Evolutionary conservation across 1,284 basidiomycete genomes (phyloP).

Genomic region (Leccinum ponderosum): DNA sequence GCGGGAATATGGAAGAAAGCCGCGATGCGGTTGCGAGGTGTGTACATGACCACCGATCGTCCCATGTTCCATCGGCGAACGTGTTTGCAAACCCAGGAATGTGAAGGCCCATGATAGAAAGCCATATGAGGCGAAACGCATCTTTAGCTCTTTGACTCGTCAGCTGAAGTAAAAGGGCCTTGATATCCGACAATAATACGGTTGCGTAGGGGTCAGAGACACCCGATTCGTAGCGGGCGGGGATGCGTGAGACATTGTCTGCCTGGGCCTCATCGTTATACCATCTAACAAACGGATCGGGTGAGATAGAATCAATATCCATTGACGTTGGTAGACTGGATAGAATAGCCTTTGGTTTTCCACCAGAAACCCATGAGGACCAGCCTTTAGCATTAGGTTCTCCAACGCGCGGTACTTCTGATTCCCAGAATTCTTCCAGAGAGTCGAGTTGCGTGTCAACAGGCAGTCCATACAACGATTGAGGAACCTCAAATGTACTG

Average conservation of each 20-base stretch:
- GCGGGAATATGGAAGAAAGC: constrained; percentile 56
- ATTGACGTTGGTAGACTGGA: constrained; percentile 16
- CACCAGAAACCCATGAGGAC: constrained; percentile 54
- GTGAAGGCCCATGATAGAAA: constrained; percentile 71
- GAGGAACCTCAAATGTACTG: constrained; percentile 59
- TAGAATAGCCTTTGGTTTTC: constrained; percentile 33
- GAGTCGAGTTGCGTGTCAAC: constrained; percentile 50
- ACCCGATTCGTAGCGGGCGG: constrained; percentile 59
- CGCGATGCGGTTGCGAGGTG: constrained; percentile 45
- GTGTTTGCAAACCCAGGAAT: constrained; percentile 61
- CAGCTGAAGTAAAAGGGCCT: constrained; percentile 65
- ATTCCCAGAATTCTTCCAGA: constrained; percentile 78
- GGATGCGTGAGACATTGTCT: constrained; percentile 47
- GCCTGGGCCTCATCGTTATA: constrained; percentile 54
- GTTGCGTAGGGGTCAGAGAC: constrained; percentile 78
- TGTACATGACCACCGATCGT: constrained; percentile 64
- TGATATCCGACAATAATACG: constrained; percentile 81
- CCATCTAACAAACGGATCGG: constrained; percentile 76
- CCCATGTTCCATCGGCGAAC: constrained; percentile 45
- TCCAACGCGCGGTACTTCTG: constrained; percentile 64
- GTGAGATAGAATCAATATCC: constrained; percentile 18
- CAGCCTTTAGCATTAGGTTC: constrained; percentile 63
- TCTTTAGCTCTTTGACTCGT: constrained; percentile 52
- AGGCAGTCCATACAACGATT: constrained; percentile 40
- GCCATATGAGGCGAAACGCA: constrained; percentile 73